A percentile compares a stretch with the other conserved stretches of the same genome.
These are phyloP conservation scores for Xylaria acuta DNA, from an alignment of 495 filamentous ascomycete species.

Conservation along the genomic window DNA sequence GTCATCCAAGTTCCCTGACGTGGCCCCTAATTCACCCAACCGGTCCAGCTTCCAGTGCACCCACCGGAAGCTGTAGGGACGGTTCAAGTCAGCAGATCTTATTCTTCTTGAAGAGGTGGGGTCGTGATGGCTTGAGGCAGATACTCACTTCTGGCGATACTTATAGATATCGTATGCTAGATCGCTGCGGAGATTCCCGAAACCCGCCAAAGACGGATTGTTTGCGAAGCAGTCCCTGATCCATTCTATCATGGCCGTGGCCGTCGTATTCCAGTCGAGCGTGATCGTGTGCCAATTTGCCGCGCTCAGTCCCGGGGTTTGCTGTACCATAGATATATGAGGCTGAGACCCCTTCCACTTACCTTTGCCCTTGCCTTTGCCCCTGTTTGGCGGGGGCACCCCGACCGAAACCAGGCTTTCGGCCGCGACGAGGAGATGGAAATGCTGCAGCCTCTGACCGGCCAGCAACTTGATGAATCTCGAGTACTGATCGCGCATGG, in stretches of 20 bases:
- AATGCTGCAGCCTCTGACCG: not conserved
- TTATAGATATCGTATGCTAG: not conserved
- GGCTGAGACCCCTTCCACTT: no score
- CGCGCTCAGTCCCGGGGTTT: not conserved
- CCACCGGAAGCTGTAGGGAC: not conserved
- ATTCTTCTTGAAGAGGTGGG: not conserved
- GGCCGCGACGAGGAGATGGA: constrained; percentile 5
- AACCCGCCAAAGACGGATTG: not conserved
- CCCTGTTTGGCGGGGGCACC: not conserved
- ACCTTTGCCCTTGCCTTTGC: not conserved
- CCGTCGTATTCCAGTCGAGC: not conserved
- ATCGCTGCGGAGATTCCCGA: not conserved
- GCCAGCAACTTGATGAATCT: not conserved
- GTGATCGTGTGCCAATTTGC: not conserved
- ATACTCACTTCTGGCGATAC: not conserved
- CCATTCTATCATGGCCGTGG: not conserved
- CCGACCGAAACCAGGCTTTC: not conserved
- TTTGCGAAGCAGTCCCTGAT: constrained; percentile 6
- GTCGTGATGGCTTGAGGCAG: not conserved
- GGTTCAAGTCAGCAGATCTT: not conserved
- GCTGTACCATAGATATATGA: not conserved
- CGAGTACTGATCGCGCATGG: constrained; percentile 1
- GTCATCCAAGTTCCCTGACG: not conserved
- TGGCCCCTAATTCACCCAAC: not conserved
- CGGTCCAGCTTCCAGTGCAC: constrained; percentile 9